Percentiles rank a stretch among this genome's conserved stretches.
Conservation (phyloP, 176 grass and related monocot species). For the Lolium perenne region DNA sequence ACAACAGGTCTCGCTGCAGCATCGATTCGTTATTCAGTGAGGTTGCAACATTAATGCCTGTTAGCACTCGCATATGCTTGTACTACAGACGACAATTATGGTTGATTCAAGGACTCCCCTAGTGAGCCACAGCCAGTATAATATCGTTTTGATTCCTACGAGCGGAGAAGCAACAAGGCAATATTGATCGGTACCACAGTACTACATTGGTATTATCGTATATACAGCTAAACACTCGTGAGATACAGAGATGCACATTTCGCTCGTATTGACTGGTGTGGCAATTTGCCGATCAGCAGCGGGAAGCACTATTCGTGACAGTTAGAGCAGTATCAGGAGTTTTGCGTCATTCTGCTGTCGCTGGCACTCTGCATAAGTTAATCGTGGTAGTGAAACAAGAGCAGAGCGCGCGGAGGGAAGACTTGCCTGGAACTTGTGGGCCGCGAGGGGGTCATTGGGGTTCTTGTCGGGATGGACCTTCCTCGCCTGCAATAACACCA, state of each 20-base stretch:
- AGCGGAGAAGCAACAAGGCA: not conserved
- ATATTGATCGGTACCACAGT: too few relatives aligned
- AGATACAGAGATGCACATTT: too few relatives aligned
- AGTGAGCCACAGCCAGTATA: not conserved
- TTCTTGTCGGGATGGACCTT: slow-evolving; percentile 89
- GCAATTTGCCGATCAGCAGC: not conserved
- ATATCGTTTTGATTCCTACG: not conserved
- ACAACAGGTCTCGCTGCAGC: not conserved
- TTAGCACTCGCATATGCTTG: not conserved
- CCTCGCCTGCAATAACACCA: slow-evolving; percentile 61
- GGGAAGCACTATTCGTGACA: not conserved
- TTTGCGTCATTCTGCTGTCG: too few relatives aligned
- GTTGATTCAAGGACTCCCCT: not conserved
- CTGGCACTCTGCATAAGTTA: not conserved
- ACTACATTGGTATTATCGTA: too few relatives aligned
- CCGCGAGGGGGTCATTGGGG: slow-evolving; percentile 71
- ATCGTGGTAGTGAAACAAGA: not conserved
- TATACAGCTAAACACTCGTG: too few relatives aligned
- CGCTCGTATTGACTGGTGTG: not conserved
- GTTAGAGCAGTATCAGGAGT: not conserved
- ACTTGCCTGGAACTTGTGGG: slow-evolving; percentile 82
- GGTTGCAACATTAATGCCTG: not conserved
- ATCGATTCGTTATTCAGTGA: not conserved
- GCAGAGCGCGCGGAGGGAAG: not conserved
- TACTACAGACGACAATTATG: not conserved